Conservation (phyloP, 208 protist genomes). For the Strigomonas galati region DNA sequence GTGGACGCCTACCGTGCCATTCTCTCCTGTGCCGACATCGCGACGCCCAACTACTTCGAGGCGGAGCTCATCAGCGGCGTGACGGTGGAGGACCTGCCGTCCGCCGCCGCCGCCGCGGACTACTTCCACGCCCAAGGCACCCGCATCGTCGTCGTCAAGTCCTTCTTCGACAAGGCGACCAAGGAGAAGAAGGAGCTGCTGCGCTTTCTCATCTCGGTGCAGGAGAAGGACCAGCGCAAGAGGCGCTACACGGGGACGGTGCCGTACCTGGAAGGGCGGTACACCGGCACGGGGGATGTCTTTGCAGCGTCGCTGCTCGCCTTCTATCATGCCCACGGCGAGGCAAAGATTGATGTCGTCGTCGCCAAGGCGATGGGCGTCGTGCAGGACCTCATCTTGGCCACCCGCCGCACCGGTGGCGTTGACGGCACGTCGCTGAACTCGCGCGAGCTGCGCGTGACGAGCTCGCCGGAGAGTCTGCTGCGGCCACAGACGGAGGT, state of each 20-base stretch:
- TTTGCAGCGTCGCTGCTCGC: conserved; percentile 74
- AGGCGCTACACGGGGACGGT: conserved; percentile 62
- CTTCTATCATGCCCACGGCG: conserved; percentile 40
- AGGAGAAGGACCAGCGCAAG: not conserved
- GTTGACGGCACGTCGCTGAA: conserved; percentile 41
- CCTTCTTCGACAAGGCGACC: conserved; percentile 46
- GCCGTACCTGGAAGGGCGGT: conserved; percentile 69
- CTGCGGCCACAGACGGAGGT: conserved; percentile 30
- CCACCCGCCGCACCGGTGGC: conserved; percentile 51
- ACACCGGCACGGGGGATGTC: conserved; percentile 86
- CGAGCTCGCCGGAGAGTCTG: conserved; percentile 35
- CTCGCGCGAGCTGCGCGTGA: conserved; percentile 76
- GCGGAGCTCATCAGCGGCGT: conserved; percentile 72
- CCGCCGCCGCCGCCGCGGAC: conserved; percentile 56
- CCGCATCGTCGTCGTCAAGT: conserved; percentile 82
- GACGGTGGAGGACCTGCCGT: conserved; percentile 53
- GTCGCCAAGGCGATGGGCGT: conserved; percentile 80
- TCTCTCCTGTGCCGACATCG: conserved; percentile 68
- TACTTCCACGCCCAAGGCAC: conserved; percentile 82
- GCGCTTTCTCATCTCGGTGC: conserved; percentile 57
- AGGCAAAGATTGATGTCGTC: conserved; percentile 36
- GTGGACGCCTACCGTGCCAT: conserved; percentile 87
- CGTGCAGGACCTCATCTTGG: conserved; percentile 77
- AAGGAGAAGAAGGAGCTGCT: conserved; percentile 20
- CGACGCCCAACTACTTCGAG: conserved; percentile 94